Conservation (phyloP, 371 early-diverging fungal species). For the Massospora cicadina region DNA sequence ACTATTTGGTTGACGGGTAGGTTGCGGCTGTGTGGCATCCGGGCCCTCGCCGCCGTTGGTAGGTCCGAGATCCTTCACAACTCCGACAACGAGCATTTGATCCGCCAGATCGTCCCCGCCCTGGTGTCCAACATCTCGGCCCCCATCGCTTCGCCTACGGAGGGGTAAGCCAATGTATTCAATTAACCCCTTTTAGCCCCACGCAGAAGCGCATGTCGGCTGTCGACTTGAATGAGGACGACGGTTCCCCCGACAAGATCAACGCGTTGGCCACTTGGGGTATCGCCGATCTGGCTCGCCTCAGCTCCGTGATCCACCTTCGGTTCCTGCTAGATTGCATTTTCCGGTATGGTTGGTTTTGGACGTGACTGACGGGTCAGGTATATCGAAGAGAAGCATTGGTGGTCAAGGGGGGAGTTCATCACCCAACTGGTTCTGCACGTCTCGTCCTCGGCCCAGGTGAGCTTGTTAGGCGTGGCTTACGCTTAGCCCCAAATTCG, state of each 20-base stretch:
- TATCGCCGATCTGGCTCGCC: slow-evolving; percentile 14
- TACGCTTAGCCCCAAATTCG: slow-evolving; percentile 36
- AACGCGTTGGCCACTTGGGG: slow-evolving; percentile 6
- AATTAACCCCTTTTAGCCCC: background rate
- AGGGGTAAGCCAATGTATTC: slow-evolving; percentile 9
- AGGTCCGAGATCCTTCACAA: slow-evolving; percentile 32
- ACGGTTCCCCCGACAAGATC: slow-evolving; percentile 11
- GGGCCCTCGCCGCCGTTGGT: slow-evolving; percentile 28
- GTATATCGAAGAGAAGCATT: slow-evolving; percentile 6
- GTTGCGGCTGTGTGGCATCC: slow-evolving; percentile 32
- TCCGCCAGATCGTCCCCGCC: slow-evolving; percentile 32
- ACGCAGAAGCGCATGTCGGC: background rate
- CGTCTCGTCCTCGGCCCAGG: slow-evolving; percentile 6
- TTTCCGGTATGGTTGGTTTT: background rate
- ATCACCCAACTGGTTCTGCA: slow-evolving; percentile 6
- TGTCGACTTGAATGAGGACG: background rate
- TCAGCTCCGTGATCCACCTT: slow-evolving; percentile 3
- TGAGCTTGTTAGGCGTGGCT: background rate
- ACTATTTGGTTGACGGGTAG: slow-evolving; percentile 14
- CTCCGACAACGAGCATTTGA: slow-evolving; percentile 29
- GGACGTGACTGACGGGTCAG: background rate
- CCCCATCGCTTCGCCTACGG: slow-evolving; percentile 17
- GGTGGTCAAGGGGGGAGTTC: slow-evolving; percentile 5
- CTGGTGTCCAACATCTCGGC: slow-evolving; percentile 25
- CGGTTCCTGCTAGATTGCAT: slow-evolving; percentile 6